Conservation (phyloP, 495 filamentous ascomycete species). For the Lepidopterella palustris region DNA sequence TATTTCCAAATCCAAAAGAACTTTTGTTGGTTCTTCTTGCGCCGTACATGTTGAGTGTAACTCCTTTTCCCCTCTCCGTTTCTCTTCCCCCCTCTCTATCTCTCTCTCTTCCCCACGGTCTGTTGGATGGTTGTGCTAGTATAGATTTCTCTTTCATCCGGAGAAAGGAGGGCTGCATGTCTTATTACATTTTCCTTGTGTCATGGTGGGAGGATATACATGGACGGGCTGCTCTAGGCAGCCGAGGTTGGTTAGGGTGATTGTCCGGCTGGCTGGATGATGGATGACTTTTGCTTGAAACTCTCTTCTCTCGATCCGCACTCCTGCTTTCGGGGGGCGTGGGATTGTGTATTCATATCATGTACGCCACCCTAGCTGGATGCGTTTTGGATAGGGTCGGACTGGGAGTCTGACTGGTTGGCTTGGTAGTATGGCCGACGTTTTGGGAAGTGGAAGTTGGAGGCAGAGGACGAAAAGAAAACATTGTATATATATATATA, state of each 20-base stretch:
- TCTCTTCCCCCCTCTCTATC: slow-evolving; percentile 4
- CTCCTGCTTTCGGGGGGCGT: neutral
- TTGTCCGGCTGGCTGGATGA: slow-evolving; percentile 2
- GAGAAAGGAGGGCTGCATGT: neutral
- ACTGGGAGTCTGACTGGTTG: neutral
- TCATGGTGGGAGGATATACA: neutral
- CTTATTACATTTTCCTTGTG: neutral
- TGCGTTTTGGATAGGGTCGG: neutral
- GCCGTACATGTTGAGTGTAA: neutral
- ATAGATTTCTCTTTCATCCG: neutral
- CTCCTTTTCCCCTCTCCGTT: neutral
- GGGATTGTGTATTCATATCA: neutral
- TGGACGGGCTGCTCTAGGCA: neutral
- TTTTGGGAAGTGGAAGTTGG: neutral
- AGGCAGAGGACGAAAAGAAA: neutral
- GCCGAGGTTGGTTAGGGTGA: neutral
- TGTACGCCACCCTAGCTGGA: neutral
- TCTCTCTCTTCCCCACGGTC: slow-evolving; percentile 1
- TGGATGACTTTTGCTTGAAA: neutral
- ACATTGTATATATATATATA: slow-evolving; percentile 1
- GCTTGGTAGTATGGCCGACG: neutral
- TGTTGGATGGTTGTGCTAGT: slow-evolving; percentile 9
- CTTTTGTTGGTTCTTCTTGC: no score
- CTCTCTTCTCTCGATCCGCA: neutral
- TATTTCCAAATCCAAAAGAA: neutral